Percentiles rank a stretch among this genome's conserved stretches.
These are phyloP conservation scores for Termitomyces sp. DNA, from an alignment of 768 basidiomycete species.

Conservation along the genomic window DNA sequence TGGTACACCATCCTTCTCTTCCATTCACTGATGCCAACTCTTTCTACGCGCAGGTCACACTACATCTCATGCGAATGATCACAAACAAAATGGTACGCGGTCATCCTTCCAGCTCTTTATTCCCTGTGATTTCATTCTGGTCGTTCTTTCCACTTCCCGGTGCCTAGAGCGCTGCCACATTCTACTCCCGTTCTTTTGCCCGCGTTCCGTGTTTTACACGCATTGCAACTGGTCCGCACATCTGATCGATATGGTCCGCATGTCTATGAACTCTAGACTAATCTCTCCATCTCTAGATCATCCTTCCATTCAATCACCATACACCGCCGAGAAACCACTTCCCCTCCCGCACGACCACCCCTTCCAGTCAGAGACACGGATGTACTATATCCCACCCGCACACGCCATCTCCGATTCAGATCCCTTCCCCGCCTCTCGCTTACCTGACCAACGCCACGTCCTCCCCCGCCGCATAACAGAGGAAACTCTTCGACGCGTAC, in stretches of 20 bases:
- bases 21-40: neutral
- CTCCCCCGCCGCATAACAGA: neutral
- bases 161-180: too few relatives aligned
- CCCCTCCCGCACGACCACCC: slow-evolving; percentile 18
- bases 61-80: neutral
- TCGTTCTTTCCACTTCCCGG: too few relatives aligned
- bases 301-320: neutral
- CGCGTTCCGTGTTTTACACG: neutral
- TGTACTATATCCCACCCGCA: slow-evolving; percentile 41
- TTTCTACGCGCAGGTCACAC: neutral
- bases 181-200: neutral
- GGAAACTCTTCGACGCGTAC: neutral
- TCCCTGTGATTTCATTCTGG: too few relatives aligned
- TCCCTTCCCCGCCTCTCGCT: slow-evolving; percentile 1
- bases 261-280: neutral
- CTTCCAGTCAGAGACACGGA: slow-evolving; percentile 10
- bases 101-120: too few relatives aligned
- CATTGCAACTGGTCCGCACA: neutral
- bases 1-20: neutral
- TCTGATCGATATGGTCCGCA: too few relatives aligned
- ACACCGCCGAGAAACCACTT: slow-evolving; percentile 2
- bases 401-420: slow-evolving; percentile 35
- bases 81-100: neutral
- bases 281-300: neutral
- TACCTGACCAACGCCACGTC: slow-evolving; percentile 12